These are phyloP conservation scores for Fusarium poae DNA, from an alignment of 2,329 filamentous ascomycete genomes.

Conservation along the genomic window DNA sequence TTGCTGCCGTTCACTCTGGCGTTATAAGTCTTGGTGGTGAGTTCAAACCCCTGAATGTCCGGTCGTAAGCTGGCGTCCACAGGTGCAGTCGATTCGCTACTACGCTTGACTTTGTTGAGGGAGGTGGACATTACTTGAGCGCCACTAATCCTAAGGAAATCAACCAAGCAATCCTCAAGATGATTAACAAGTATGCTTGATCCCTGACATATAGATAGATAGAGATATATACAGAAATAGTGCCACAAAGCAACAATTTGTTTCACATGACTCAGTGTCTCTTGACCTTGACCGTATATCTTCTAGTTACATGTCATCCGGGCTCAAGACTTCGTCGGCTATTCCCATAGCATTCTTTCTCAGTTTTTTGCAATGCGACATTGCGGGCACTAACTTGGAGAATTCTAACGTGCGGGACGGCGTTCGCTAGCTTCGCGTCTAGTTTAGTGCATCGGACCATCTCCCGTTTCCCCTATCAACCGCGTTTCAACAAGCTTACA, in stretches of 20 bases:
- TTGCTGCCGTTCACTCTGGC: constrained; percentile 45
- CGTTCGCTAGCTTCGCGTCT: background rate
- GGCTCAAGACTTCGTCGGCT: background rate
- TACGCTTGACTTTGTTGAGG: constrained; percentile 59
- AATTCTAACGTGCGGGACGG: background rate
- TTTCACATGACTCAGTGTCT: background rate
- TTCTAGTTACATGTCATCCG: background rate
- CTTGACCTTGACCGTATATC: background rate
- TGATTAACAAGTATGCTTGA: constrained; percentile 57
- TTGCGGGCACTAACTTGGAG: constrained; percentile 7
- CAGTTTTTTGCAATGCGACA: background rate
- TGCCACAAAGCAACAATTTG: background rate
- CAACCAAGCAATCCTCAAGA: constrained; percentile 59
- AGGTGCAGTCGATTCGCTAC: constrained; percentile 26
- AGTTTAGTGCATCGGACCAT: background rate
- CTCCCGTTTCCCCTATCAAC: background rate
- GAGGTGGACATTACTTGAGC: constrained; percentile 63
- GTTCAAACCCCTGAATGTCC: constrained; percentile 51
- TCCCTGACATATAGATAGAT: background rate
- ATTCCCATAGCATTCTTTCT: background rate
- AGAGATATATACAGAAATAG: background rate
- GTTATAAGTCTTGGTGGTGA: constrained; percentile 52
- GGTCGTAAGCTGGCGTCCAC: constrained; percentile 47
- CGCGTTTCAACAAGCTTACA: background rate
- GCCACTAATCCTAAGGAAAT: constrained; percentile 63